Base-by-base conservation (phyloP, 108 stramenopile species). In the Cyclostephanos tholiformis region DNA sequence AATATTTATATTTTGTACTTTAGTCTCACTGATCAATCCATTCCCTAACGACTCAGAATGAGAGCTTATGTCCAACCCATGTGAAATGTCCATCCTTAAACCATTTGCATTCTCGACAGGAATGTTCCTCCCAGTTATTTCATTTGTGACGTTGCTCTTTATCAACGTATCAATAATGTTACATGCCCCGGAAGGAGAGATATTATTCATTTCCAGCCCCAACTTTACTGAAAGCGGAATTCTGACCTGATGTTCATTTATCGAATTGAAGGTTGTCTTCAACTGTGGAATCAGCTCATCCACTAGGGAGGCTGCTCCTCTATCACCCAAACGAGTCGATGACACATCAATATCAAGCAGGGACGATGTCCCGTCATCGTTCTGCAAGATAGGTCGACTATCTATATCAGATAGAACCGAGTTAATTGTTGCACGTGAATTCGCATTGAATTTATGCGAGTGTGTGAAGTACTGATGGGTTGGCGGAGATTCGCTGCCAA, bases 181-280 rank as follows among this genome's bases (percentile, higher is more conserved):
- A 6, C 70, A 66, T 23, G 53, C 82, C 20, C 84, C 84, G 4
- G 58, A 17, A 9, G 82, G 82, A 39, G 81, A 75, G 29, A 85
- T 43, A 6, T 66, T 66, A 72, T 85, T 85, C 78, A 75, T 80
- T 46, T 69, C 49, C 25, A 79, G 39, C 48, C 46, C 58, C 64
- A 85, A 76, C 17, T 64, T 67, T 0, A 76, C 20, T 12, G 36
- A 20, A 0, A 58, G 11, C 49, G 19, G 17, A 35, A 26, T 41
- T 38, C 53, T 39, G 32, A 7, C 66, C 52, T 27, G 41, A n/a
- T 23, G 0, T 25, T 65, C 16, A 61, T 67, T 23, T 17, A n/a
- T 56, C 16, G 14, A 17, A 3, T 32, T 14, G 56, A 27, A 57
- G 26, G 53, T 74, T 59, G 57, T 20, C 26, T 46, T 38, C 43